These are phyloP conservation scores for Cubamyces lactineus DNA, from an alignment of 768 basidiomycete species.

Conservation along the genomic window DNA sequence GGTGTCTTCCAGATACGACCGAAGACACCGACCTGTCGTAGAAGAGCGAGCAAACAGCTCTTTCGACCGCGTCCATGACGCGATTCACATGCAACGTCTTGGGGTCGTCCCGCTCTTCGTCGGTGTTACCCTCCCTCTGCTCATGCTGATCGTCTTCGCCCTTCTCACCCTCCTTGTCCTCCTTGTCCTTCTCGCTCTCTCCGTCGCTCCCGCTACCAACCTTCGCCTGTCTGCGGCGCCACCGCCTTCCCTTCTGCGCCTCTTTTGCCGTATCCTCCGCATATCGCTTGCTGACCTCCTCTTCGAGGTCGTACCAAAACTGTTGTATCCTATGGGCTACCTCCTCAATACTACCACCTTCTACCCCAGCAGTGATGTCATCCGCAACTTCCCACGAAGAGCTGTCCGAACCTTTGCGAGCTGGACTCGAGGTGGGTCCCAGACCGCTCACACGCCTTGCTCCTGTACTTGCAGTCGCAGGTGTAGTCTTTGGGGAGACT, in stretches of 20 bases:
- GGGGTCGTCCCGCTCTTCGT: conserved; percentile 39
- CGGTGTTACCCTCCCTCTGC: conserved; percentile 37
- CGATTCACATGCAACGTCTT: conserved; percentile 53
- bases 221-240: conserved; percentile 21
- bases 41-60: conserved; percentile 67
- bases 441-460: conserved; percentile 13
- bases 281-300: conserved; percentile 53
- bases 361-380: conserved; percentile 6
- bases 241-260: conserved; percentile 38
- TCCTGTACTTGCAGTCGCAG: neutral
- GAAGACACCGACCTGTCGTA: conserved; percentile 72
- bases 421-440: conserved; percentile 9
- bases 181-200: conserved; percentile 23
- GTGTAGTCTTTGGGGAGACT: conserved; percentile 33
- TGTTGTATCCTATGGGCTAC: conserved; percentile 61
- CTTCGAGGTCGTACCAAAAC: conserved; percentile 69
- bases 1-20: neutral
- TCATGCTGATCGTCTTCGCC: conserved; percentile 16
- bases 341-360: conserved; percentile 53
- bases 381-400: conserved; percentile 18
- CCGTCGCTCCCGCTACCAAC: conserved; percentile 22
- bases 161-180: conserved; percentile 24
- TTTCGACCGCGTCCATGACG: conserved; percentile 76
- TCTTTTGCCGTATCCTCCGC: conserved; percentile 11
- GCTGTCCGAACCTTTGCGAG: conserved; percentile 15